Base-by-base conservation (phyloP, 164 flowering plant genomes). In the Kingdonia uniflora region DNA sequence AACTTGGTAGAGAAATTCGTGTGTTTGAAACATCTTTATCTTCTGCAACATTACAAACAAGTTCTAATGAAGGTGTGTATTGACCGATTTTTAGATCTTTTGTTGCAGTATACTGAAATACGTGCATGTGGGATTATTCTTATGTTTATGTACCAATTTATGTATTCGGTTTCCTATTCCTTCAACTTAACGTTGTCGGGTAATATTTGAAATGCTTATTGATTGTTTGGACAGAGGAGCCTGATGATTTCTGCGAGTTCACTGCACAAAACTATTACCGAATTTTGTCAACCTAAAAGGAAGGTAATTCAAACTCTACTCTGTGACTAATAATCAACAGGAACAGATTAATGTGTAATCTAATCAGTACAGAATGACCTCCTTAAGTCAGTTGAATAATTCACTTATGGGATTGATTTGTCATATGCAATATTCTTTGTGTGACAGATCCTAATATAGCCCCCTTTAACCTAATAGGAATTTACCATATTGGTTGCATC, bases 241-340 rank as follows among this genome's bases (percentile, higher is more conserved):
- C 76, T 5, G 99, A 86, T 65, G 88, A 78, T 38, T 86, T 82
- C 60, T 82, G 78, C 65, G 92, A 88, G 54, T 82, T 92, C 65
- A 81, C 89, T 53, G 68, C 95, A 0, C 95, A 75, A 62, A 95
- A 92, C 55, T 92, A 86, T 61, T 80, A 61, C 61, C 76, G 86
- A 14, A 40, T 84, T 40, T 26, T 76, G 67, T 62, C 74, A 14
- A 65, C 76, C 22, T 84, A 75, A 63, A 92, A 92, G 67, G 80
- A 88, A 75, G 96, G 95, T 90, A 79, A 62, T 47, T 6, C 19
- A 33, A 19, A 16, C 37, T 21, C 1, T 42, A 35, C 39, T 29
- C n/a, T 29, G 8, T 29, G 35, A 29, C 6, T 29, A 8, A 29
- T 3, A 29, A 29, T 29, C 35, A 3, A 8, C 8, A 3, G 4